Base-by-base conservation (phyloP, 1,284 basidiomycete species). In the Cryptococcus neoformans region DNA sequence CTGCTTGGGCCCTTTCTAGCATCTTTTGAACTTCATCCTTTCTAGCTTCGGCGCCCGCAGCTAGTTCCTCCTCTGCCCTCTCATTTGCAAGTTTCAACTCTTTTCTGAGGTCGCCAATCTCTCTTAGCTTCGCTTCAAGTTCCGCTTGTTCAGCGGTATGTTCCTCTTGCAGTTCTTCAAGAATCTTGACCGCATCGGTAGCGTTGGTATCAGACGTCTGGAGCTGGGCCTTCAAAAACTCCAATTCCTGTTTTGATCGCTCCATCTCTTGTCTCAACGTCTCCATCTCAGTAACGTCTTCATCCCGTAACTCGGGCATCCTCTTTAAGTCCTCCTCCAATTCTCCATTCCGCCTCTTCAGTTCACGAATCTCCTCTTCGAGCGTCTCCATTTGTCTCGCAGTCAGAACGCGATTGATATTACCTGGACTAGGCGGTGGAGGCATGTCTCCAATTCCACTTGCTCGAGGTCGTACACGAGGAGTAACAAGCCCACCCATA, bases 31-130 rank as follows among this genome's bases (percentile, higher is more conserved):
- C 73, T 59, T 79, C 75, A 9, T 64, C 63, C 28, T 67, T 72
- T 57, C 76, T 74, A 35, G 70, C 69, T 40, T 79, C 74, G 66
- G 74, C 72, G n/a, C 76, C 77, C n/a, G 75, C 74, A 3, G 74
- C 73, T 37, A 75, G 64, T 57, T 78, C 73, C 17, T 66, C 66
- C 10, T 64, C 63, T 10, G 68, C 62, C n/a, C 73, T 59, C 55
- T 76, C 72, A 8, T 54, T 62, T 21, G 71, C 67, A n/a, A 75
- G 48, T 49, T 67, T 66, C 59, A 76, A 64, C 49, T 76, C 71
- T 57, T 67, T 65, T 49, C 63, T 70, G 42, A 75, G 64, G 28
- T 75, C 71, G 1, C 65, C 59, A 36, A 75, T 44, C 55, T 68
- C 65, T 41, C 57, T 67, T 21, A 70, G 67, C 49, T 69, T 71